Conservation (phyloP, 768 basidiomycete genomes). For the Phylloporus scabripes region DNA sequence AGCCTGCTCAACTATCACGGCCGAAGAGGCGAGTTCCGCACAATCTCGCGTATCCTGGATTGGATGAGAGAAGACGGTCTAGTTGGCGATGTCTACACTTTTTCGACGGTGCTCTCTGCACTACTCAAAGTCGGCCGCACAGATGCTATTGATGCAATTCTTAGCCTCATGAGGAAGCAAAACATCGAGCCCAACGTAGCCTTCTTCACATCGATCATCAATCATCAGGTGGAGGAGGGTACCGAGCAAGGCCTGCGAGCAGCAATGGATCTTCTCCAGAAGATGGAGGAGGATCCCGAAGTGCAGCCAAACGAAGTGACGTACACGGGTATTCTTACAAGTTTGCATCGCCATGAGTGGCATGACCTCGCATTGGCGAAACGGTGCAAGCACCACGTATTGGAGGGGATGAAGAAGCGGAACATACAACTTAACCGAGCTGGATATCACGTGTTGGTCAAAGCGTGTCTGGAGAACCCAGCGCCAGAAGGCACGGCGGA, state of each 20-base stretch:
- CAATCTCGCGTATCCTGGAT: conserved; percentile 52
- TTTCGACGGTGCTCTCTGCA: conserved; percentile 78
- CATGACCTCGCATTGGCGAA: conserved; percentile 39
- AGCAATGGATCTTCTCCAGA: conserved; percentile 63
- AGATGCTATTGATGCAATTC: conserved; percentile 59
- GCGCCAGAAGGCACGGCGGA: conserved; percentile 45
- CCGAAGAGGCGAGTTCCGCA: conserved; percentile 56
- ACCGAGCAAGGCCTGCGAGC: conserved; percentile 49
- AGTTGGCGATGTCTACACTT: conserved; percentile 76
- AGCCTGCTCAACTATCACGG: conserved; percentile 68
- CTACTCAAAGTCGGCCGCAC: conserved; percentile 61
- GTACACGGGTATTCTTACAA: conserved; percentile 75
- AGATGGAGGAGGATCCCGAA: conserved; percentile 61
- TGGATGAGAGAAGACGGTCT: conserved; percentile 51
- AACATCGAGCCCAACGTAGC: conserved; percentile 69
- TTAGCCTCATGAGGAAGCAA: conserved; percentile 71
- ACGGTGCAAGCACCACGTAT: conserved; percentile 45
- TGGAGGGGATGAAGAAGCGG: conserved; percentile 52
- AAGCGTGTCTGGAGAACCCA: conserved; percentile 53
- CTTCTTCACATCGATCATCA: conserved; percentile 76
- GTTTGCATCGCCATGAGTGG: conserved; percentile 59
- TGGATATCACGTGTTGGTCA: conserved; percentile 75
- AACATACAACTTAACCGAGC: conserved; percentile 52
- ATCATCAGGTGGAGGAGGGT: conserved; percentile 58
- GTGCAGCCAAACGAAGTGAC: conserved; percentile 69